phyloP scores from a whole-genome alignment of 2,329 filamentous ascomycete genomes.

The Paecilomyces formosus region DNA sequence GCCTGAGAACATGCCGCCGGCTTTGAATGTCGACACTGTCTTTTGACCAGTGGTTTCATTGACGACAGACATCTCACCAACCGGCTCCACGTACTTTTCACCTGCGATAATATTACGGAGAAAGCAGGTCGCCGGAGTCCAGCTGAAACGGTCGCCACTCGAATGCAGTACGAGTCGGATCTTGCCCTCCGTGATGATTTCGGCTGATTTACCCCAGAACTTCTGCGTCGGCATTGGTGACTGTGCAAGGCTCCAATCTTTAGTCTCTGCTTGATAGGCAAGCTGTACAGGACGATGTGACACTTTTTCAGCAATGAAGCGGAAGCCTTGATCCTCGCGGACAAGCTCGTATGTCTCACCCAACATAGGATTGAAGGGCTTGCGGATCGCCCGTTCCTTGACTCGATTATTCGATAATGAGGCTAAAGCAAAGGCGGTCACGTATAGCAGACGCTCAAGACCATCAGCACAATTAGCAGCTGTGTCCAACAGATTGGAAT shows the following conservation, averaged over 20 bases:
- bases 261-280: constrained; percentile 85
- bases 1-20: constrained; percentile 95
- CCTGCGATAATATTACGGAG: constrained; percentile 94
- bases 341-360: constrained; percentile 94
- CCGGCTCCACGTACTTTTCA: constrained; percentile 95
- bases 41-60: constrained; percentile 81
- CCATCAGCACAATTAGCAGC: constrained; percentile 52
- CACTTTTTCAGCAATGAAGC: constrained; percentile 92
- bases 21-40: constrained; percentile 82
- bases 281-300: constrained; percentile 86
- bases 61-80: constrained; percentile 76
- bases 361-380: constrained; percentile 94
- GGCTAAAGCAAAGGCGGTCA: constrained; percentile 86
- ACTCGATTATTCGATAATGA: constrained; percentile 73
- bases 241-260: constrained; percentile 79
- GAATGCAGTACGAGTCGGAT: constrained; percentile 70
- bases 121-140: constrained; percentile 82
- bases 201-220: constrained; percentile 96
- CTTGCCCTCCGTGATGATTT: constrained; percentile 87
- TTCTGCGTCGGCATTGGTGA: constrained; percentile 86
- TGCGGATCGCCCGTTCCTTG: constrained; percentile 86
- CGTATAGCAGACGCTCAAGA: constrained; percentile 69
- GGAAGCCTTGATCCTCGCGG: constrained; percentile 76
- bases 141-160: constrained; percentile 76
- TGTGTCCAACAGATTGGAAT: constrained; percentile 73